Evolutionary conservation across 768 basidiomycete genomes (phyloP).

Genomic region (Mycena chlorophos): DNA sequence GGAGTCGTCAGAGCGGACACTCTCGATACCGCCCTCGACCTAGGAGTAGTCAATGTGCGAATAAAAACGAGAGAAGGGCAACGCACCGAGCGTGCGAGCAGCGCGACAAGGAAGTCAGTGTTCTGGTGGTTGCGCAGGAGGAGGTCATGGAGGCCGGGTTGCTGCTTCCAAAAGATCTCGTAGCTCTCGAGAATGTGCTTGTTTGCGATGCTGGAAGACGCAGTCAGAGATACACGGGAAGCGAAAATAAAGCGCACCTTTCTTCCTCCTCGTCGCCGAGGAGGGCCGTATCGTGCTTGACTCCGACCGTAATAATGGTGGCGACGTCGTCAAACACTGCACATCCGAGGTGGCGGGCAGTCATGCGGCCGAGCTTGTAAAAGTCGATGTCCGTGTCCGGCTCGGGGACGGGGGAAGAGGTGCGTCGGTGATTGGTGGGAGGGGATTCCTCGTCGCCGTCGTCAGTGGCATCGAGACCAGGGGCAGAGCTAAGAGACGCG

Average conservation of each 20-base stretch:
- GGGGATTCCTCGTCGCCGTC: neutral
- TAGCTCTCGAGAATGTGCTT: neutral
- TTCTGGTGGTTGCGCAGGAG: neutral
- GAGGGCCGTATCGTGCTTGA: neutral
- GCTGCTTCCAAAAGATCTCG: neutral
- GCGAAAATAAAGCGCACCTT: neutral
- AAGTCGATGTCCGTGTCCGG: no score
- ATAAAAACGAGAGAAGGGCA: neutral
- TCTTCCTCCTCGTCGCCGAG: neutral
- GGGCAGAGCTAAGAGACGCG: neutral
- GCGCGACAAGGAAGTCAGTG: neutral
- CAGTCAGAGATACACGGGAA: neutral
- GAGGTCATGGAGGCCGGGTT: neutral
- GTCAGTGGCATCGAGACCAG: neutral
- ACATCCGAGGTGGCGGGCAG: neutral
- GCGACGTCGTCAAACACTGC: neutral
- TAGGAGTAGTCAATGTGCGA: neutral
- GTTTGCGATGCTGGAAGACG: neutral
- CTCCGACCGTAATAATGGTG: neutral
- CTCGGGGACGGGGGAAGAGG: no score
- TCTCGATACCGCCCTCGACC: neutral
- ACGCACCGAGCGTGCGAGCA: neutral
- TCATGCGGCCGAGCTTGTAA: neutral
- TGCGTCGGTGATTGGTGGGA: neutral
- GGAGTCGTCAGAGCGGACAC: neutral